These are phyloP conservation scores for Calonectria leucothoes DNA, from an alignment of 2,329 filamentous ascomycete genomes.

Conservation along the genomic window DNA sequence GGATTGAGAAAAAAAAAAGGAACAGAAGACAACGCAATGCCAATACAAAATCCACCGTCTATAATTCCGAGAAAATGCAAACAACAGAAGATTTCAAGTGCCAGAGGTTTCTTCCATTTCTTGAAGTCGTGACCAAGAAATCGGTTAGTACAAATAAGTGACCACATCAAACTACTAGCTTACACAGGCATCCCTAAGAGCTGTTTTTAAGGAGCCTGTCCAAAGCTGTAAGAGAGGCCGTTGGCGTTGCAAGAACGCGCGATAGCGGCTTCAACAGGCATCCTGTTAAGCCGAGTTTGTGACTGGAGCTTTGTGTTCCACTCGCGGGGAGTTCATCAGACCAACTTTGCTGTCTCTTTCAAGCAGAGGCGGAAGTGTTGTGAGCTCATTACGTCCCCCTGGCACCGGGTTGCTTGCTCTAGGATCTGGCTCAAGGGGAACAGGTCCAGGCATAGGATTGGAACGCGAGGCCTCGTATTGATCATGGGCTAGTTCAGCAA, in stretches of 20 bases:
- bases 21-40: neutral
- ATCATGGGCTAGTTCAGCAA: conserved; percentile 12
- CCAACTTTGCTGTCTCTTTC: neutral
- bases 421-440: conserved; percentile 19
- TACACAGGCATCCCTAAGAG: neutral
- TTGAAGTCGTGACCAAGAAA: neutral
- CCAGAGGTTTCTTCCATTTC: neutral
- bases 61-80: conserved; percentile 3
- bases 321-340: neutral
- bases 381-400: neutral
- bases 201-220: neutral
- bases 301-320: conserved; percentile 13
- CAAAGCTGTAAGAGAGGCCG: neutral
- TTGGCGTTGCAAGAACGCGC: neutral
- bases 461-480: neutral
- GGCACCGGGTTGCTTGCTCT: neutral
- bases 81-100: neutral
- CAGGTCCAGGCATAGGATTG: neutral
- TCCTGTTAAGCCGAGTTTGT: conserved; percentile 4
- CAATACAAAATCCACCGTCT: conserved; percentile 5
- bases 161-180: neutral
- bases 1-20: neutral
- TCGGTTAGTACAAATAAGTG: neutral
- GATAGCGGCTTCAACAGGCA: neutral
- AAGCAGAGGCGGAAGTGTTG: conserved; percentile 17